Percentiles rank a stretch among this genome's conserved stretches.
Evolutionary conservation across 805 yeast genomes (phyloP).

Genomic region (Kuraishia molischiana): DNA sequence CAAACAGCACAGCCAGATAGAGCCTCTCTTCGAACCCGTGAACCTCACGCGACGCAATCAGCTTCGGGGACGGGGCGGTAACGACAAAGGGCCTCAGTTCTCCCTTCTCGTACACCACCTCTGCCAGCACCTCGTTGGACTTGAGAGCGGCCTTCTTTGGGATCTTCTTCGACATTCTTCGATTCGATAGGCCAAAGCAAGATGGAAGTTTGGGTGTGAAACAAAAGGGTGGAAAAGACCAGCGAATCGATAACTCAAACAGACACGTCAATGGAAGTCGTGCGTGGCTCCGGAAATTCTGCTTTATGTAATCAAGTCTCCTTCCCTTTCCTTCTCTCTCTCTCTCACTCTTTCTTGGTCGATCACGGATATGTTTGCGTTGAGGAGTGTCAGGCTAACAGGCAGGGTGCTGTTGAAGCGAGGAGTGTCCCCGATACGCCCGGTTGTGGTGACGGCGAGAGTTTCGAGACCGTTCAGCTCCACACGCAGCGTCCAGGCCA

Average conservation of each 20-base stretch:
- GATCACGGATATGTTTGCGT: no score
- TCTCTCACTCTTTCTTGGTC: no score
- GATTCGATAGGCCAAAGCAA: constrained; percentile 3
- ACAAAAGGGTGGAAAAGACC: no score
- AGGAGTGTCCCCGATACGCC: no score
- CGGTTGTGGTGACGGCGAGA: no score
- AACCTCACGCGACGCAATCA: constrained; percentile 31
- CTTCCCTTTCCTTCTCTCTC: no score
- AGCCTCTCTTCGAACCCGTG: constrained; percentile 26
- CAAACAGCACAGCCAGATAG: constrained; percentile 31
- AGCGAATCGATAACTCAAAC: not conserved
- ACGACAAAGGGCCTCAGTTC: constrained; percentile 42
- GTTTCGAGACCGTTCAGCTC: constrained; percentile 19
- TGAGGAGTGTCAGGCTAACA: no score
- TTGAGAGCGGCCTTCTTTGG: not conserved
- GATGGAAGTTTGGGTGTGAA: not conserved
- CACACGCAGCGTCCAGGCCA: constrained; percentile 37
- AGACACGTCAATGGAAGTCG: not conserved
- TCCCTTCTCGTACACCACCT: constrained; percentile 40
- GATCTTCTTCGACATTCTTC: constrained; percentile 2
- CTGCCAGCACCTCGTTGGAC: constrained; percentile 18
- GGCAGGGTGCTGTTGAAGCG: no score
- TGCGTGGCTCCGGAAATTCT: no score
- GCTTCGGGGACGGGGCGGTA: constrained; percentile 35
- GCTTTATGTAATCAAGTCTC: no score